A percentile compares a stretch with the other conserved stretches of the same genome.
These are phyloP conservation scores for Umbelopsis ramanniana DNA, from an alignment of 192 early-diverging fungal genomes.

Conservation along the genomic window DNA sequence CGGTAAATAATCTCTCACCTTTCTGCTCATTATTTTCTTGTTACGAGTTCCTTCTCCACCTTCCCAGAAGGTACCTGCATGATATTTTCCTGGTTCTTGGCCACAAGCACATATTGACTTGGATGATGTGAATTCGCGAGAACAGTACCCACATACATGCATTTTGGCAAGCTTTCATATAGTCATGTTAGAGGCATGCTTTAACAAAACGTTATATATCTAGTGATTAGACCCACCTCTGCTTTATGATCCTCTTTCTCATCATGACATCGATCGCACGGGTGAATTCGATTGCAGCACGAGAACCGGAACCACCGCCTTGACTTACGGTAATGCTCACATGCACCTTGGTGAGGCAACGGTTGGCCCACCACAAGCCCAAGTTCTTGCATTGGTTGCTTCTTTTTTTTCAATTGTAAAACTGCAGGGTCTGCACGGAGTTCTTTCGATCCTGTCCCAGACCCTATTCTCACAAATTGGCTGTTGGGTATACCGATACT, in stretches of 20 bases:
- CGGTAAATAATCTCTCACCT: conserved; percentile 43
- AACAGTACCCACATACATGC: conserved; percentile 88
- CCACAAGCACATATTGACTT: conserved; percentile 68
- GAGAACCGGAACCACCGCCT: conserved; percentile 93
- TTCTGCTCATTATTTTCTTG: conserved; percentile 71
- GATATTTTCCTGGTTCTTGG: conserved; percentile 55
- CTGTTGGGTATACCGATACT: conserved; percentile 54
- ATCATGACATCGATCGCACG: conserved; percentile 89
- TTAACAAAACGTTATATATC: too few relatives aligned
- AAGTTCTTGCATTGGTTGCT: conserved; percentile 48
- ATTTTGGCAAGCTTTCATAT: conserved; percentile 62
- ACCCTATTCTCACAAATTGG: conserved; percentile 57
- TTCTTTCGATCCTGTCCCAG: conserved; percentile 22
- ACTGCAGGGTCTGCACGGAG: conserved; percentile 29
- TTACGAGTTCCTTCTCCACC: conserved; percentile 87
- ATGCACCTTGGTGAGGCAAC: conserved; percentile 78
- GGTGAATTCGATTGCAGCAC: conserved; percentile 83
- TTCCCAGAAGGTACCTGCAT: conserved; percentile 79
- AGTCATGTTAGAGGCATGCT: background rate
- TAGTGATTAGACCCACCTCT: conserved; percentile 33
- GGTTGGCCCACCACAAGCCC: conserved; percentile 78
- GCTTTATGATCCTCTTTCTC: conserved; percentile 67
- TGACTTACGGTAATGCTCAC: conserved; percentile 85
- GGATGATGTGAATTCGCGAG: conserved; percentile 73
- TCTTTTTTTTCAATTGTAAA: conserved; percentile 55